These are phyloP conservation scores for Tetrahymena borealis DNA, from an alignment of 73 alveolate genomes.

Conservation along the genomic window DNA sequence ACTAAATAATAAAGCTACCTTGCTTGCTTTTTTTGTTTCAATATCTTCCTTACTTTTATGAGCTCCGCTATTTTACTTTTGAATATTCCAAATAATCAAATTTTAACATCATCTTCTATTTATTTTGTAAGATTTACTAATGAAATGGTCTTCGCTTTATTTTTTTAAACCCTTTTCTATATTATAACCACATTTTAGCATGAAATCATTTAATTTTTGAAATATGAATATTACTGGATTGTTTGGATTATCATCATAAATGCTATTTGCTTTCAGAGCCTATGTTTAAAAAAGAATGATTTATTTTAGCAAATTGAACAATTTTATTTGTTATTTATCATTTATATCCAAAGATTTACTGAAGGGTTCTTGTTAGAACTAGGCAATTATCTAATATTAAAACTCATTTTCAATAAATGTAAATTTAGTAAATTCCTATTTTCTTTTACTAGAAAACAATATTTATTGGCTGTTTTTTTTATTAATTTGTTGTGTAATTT, in stretches of 20 bases:
- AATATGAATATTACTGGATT: neutral
- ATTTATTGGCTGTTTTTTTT: neutral
- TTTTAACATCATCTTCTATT: neutral
- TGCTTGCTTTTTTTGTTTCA: neutral
- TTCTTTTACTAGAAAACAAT: too few species aligned
- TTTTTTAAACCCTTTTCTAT: neutral
- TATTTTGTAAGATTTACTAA: neutral
- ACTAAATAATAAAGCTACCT: neutral
- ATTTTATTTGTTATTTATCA: neutral
- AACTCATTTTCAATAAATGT: neutral
- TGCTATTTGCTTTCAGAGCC: neutral
- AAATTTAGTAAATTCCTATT: neutral
- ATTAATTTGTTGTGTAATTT: neutral
- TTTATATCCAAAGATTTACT: neutral
- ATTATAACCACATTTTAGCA: too few species aligned
- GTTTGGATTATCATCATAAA: neutral
- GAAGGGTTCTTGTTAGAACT: neutral
- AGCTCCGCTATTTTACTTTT: neutral
- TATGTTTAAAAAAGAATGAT: neutral
- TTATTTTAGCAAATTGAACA: neutral
- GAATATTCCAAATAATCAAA: neutral
- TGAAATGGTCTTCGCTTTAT: neutral
- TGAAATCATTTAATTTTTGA: too few species aligned
- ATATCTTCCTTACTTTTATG: neutral
- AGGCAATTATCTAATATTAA: neutral